A percentile compares a stretch with the other conserved stretches of the same genome.
These are phyloP conservation scores for Eragrostis nindensis DNA, from an alignment of 176 grass and related monocot genomes.

Conservation along the genomic window DNA sequence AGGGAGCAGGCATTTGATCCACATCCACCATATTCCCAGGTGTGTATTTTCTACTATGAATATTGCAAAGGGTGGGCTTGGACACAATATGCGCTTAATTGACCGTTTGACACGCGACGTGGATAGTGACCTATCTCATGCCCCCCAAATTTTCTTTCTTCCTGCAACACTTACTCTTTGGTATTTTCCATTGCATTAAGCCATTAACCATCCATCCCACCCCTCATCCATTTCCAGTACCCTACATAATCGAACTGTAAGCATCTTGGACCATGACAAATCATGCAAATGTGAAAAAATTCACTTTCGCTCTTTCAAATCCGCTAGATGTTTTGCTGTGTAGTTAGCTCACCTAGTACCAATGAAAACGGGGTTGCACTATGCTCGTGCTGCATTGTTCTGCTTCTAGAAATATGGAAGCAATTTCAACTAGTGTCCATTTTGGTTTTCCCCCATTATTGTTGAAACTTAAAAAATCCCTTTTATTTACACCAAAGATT, in stretches of 20 bases:
- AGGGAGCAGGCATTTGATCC: conserved; percentile 56
- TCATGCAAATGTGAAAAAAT: not conserved
- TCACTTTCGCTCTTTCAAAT: not conserved
- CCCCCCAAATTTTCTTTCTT: not conserved
- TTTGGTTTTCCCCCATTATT: not conserved
- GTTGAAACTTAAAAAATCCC: not conserved
- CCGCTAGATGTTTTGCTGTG: not conserved
- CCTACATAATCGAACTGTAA: not conserved
- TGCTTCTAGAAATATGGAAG: not conserved
- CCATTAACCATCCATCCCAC: not conserved
- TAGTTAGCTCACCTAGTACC: not conserved
- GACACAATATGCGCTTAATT: no score
- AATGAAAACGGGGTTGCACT: not conserved
- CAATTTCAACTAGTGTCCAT: not conserved
- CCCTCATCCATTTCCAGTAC: not conserved
- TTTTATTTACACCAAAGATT: not conserved
- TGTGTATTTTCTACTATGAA: conserved; percentile 40
- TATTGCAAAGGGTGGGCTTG: not conserved
- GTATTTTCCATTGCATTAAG: not conserved
- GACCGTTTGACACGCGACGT: no score
- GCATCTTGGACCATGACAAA: not conserved
- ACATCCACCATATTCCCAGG: conserved; percentile 61
- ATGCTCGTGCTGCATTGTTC: not conserved
- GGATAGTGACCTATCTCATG: not conserved
- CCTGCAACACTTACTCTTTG: not conserved